Percentiles rank a stretch among this genome's conserved stretches.
These are phyloP conservation scores for Scolecobasidium constrictum DNA, from an alignment of 2,329 filamentous ascomycete species.

Conservation along the genomic window DNA sequence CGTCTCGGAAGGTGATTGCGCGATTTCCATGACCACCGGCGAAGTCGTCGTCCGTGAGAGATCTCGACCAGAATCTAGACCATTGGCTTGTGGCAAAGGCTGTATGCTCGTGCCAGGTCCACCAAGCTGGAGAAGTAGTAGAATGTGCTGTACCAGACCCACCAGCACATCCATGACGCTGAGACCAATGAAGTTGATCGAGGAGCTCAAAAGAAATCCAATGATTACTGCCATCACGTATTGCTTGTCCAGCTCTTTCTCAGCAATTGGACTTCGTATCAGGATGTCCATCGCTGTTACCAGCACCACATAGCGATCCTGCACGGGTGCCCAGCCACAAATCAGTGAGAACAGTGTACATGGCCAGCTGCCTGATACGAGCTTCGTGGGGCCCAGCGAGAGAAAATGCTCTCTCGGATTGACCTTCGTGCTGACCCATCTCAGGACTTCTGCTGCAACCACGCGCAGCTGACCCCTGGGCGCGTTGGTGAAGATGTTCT, in stretches of 20 bases:
- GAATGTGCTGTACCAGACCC: conserved; percentile 73
- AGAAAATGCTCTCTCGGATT: conserved; percentile 16
- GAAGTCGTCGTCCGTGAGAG: conserved; percentile 14
- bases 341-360: conserved; percentile 71
- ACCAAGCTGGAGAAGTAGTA: conserved; percentile 60
- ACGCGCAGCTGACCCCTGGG: conserved; percentile 72
- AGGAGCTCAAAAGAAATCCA: conserved; percentile 63
- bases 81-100: conserved; percentile 12
- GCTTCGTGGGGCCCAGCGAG: conserved; percentile 25
- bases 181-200: conserved; percentile 86
- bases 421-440: conserved; percentile 48
- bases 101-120: conserved; percentile 27
- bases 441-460: conserved; percentile 62
- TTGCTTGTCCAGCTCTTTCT: conserved; percentile 63
- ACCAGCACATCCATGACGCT: conserved; percentile 93
- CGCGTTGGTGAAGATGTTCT: conserved; percentile 73
- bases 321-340: conserved; percentile 81
- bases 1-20: conserved; percentile 37
- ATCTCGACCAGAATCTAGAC: conserved; percentile 15
- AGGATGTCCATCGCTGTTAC: conserved; percentile 71
- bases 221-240: conserved; percentile 68
- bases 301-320: conserved; percentile 86
- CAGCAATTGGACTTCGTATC: conserved; percentile 54
- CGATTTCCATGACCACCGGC: conserved; percentile 27
- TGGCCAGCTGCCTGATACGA: conserved; percentile 59